Base-by-base conservation (phyloP, 306 rosid species). In the Vigna hirtella region DNA sequence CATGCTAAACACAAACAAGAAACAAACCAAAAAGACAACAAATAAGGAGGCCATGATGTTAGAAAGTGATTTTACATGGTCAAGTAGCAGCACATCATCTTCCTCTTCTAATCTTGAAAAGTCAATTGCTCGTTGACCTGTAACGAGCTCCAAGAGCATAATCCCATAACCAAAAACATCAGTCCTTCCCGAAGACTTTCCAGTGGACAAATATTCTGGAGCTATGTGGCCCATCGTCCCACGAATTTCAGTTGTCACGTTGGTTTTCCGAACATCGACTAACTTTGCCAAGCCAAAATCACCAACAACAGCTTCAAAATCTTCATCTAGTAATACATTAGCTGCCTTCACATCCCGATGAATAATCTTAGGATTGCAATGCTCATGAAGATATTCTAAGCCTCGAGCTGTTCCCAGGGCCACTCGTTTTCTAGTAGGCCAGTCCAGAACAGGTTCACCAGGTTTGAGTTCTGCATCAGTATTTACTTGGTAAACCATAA, bases 211-310 rank as follows among this genome's bases (percentile, higher is more conserved):
- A 84, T 96, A 96, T 73, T 96, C 99, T 22, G 99, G 99, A 77
- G 99, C 99, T 84, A 96, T 96, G 89, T 96, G 99, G 73, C 99
- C 99, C 99, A 96, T 93, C 66, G 99, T 96, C 71, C 99, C 99
- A 36, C 99, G 97, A 86, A 96, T 93, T 89, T 96, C 97, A 79
- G 99, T 96, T 68, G 99, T 96, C 80, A 96, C 99, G 11, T 87
- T 90, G 66, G 99, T 91, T 84, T 87, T 91, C 66, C 98, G 88
- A 84, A 93, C 93, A 86, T 96, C 99, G 51, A 96, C 99, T 82
- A 96, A 83, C 90, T 96, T 96, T n/a, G 99, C 99, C 83, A 96
- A 72, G 80, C 99, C 99, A 77, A 96, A 96, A 78, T 96, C 99
- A 1, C 99, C 99, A 48, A 96, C 99, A 78, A 93, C 98, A 65